Evolutionary conservation across 2,329 filamentous ascomycete species (phyloP).

Genomic region (Coniochaeta sp.): DNA sequence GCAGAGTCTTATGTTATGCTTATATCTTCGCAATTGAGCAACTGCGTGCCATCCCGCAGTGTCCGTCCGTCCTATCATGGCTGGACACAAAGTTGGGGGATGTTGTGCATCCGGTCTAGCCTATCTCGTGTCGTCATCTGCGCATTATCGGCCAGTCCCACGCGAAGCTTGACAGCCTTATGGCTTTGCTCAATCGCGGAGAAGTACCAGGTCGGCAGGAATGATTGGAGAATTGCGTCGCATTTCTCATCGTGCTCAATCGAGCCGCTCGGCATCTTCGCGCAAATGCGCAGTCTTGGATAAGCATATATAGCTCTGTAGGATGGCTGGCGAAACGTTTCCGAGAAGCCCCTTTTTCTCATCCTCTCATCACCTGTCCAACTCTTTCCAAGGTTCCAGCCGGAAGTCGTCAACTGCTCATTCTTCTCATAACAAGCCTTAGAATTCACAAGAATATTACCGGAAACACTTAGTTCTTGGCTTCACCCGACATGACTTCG

Average conservation of each 20-base stretch:
- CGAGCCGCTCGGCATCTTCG: background rate
- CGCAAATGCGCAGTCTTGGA: background rate
- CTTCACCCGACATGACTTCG: background rate
- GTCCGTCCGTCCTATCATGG: background rate
- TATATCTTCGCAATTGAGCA: constrained; percentile 1
- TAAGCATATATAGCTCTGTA: background rate
- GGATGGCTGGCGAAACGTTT: background rate
- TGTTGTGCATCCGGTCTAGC: constrained; percentile 1
- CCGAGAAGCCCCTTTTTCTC: background rate
- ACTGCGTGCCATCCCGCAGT: background rate
- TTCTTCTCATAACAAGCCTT: background rate
- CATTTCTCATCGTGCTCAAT: background rate
- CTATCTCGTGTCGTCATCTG: background rate
- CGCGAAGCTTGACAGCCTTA: background rate
- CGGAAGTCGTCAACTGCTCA: background rate
- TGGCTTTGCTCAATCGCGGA: background rate
- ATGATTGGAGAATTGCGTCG: background rate
- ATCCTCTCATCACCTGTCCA: background rate
- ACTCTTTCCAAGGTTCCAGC: background rate
- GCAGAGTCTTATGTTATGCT: background rate
- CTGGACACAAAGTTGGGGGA: background rate
- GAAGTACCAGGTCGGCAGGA: background rate
- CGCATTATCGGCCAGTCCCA: background rate
- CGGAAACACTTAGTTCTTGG: background rate
- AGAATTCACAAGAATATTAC: background rate